Conservation (phyloP, 1,284 basidiomycete genomes). For the Serendipita sp. region DNA sequence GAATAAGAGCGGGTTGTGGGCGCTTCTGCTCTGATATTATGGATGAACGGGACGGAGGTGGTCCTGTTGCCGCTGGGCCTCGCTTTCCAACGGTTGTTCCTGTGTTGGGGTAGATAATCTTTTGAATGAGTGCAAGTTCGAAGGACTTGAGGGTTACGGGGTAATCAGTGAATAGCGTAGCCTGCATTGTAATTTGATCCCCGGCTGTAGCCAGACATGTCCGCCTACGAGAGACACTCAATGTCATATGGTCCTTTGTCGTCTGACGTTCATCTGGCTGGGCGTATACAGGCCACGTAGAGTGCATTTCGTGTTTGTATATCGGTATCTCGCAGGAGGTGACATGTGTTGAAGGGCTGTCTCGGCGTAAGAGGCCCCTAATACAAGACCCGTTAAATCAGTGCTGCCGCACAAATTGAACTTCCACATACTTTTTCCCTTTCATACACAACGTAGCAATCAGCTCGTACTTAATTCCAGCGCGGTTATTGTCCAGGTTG, state of each 20-base stretch:
- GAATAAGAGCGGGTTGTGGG: conserved; percentile 54
- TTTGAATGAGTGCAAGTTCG: conserved; percentile 64
- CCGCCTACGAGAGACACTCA: conserved; percentile 36
- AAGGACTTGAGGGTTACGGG: conserved; percentile 56
- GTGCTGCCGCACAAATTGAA: not conserved
- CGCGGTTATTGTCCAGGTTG: conserved; percentile 61
- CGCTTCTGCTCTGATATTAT: conserved; percentile 51
- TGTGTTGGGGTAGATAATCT: conserved; percentile 28
- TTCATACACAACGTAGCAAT: conserved; percentile 70
- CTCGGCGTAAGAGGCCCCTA: conserved; percentile 62
- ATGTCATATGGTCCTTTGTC: conserved; percentile 48
- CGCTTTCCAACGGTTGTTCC: not conserved
- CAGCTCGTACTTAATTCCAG: conserved; percentile 72
- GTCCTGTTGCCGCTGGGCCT: conserved; percentile 12
- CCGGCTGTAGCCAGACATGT: conserved; percentile 23
- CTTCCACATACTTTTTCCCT: conserved; percentile 51
- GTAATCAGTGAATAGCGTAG: conserved; percentile 32
- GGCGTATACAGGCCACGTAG: conserved; percentile 78
- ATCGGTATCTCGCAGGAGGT: conserved; percentile 57
- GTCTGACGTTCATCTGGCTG: conserved; percentile 61
- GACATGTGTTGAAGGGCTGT: conserved; percentile 42
- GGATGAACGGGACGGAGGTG: conserved; percentile 37
- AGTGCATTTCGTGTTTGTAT: conserved; percentile 80
- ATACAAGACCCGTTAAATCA: not conserved
- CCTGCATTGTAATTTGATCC: conserved; percentile 59